Evolutionary conservation across 2,329 filamentous ascomycete species (phyloP).

Genomic region (Cladophialophora yegresii): DNA sequence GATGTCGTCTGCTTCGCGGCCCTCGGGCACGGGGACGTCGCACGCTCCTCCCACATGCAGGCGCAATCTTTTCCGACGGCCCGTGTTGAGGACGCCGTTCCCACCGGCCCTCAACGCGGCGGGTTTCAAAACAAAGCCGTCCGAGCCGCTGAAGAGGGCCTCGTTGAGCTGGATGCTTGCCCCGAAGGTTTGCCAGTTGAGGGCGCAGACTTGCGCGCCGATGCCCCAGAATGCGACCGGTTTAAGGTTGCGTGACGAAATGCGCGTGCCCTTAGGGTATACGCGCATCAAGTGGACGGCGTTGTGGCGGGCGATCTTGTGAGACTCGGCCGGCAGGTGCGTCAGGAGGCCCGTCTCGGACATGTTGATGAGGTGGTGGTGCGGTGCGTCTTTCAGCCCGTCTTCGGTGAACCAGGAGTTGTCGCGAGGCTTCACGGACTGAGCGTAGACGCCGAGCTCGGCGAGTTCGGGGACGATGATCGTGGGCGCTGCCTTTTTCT

Average conservation of each 20-base stretch:
- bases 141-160: conserved; percentile 34
- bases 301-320: conserved; percentile 33
- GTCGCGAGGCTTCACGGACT: conserved; percentile 36
- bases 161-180: conserved; percentile 36
- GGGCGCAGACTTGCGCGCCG: conserved; percentile 35
- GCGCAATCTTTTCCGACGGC: conserved; percentile 26
- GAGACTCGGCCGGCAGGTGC: conserved; percentile 28
- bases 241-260: conserved; percentile 34
- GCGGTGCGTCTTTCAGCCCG: conserved; percentile 28
- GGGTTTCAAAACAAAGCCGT: conserved; percentile 36
- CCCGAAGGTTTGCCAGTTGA: conserved; percentile 37
- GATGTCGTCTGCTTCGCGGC: conserved; percentile 30
- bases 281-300: conserved; percentile 35
- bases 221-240: conserved; percentile 35
- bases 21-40: conserved; percentile 30
- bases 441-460: conserved; percentile 36
- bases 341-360: conserved; percentile 32
- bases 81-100: conserved; percentile 24
- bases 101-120: conserved; percentile 28
- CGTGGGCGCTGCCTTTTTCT: conserved; percentile 28
- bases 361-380: conserved; percentile 35
- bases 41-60: conserved; percentile 34
- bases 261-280: conserved; percentile 36
- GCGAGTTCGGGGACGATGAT: conserved; percentile 35
- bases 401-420: conserved; percentile 34